Percentiles rank a stretch among this genome's conserved stretches.
These are phyloP conservation scores for Neonectria magnoliae DNA, from an alignment of 2,329 filamentous ascomycete genomes.

Conservation along the genomic window DNA sequence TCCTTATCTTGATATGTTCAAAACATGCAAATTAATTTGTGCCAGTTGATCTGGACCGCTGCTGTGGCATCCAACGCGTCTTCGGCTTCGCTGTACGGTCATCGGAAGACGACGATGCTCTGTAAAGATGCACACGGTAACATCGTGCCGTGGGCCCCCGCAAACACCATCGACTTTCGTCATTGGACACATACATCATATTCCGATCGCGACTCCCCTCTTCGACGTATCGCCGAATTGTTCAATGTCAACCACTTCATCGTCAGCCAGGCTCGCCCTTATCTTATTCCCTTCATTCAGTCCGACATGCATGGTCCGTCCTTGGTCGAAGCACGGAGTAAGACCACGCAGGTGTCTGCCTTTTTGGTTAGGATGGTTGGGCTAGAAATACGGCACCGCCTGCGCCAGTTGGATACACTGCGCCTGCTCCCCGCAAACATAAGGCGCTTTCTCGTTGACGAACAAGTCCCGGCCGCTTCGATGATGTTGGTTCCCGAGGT, in stretches of 20 bases:
- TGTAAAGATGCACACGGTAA: slow-evolving; percentile 80
- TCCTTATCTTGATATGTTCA: background rate
- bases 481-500: slow-evolving; percentile 87
- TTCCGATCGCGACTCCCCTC: slow-evolving; percentile 70
- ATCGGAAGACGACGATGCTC: slow-evolving; percentile 71
- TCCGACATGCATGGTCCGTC: slow-evolving; percentile 82
- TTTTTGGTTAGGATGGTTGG: slow-evolving; percentile 75
- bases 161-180: slow-evolving; percentile 69
- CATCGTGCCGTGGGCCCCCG: slow-evolving; percentile 78
- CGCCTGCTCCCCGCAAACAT: slow-evolving; percentile 76
- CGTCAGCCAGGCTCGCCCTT: slow-evolving; percentile 89
- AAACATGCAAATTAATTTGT: slow-evolving; percentile 19
- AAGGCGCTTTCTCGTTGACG: slow-evolving; percentile 82
- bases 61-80: slow-evolving; percentile 80
- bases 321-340: slow-evolving; percentile 66
- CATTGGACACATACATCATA: slow-evolving; percentile 74
- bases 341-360: slow-evolving; percentile 65
- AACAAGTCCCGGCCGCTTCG: slow-evolving; percentile 80
- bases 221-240: slow-evolving; percentile 79
- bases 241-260: slow-evolving; percentile 98
- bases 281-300: slow-evolving; percentile 85
- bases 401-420: slow-evolving; percentile 83
- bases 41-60: slow-evolving; percentile 80
- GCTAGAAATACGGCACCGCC: slow-evolving; percentile 81
- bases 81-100: slow-evolving; percentile 71